Conservation (phyloP, 352 stramenopile genomes). For the Globisporangium spiculum region DNA sequence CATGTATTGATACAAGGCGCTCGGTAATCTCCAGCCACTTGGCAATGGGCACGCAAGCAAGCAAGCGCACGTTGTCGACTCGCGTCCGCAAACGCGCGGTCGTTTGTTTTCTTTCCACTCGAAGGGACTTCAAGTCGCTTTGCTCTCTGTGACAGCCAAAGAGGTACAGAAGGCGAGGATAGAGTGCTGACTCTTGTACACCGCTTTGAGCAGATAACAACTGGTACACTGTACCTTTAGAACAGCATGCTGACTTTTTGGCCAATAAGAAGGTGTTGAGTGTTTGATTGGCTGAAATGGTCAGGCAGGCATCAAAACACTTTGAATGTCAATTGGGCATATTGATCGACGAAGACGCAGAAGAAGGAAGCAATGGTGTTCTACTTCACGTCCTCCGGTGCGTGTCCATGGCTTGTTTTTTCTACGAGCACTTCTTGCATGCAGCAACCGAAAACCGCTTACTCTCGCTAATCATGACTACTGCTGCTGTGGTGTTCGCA, state of each 20-base stretch:
- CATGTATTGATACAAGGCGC: background rate
- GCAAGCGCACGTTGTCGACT: background rate
- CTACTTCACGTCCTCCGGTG: constrained; percentile 84
- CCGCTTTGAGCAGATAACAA: background rate
- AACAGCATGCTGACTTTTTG: too few relatives aligned
- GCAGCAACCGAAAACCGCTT: background rate
- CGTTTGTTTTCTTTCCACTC: background rate
- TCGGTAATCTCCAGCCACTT: background rate
- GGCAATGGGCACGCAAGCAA: background rate
- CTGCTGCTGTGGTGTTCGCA: constrained; percentile 14
- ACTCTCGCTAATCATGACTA: background rate
- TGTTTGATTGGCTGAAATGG: background rate
- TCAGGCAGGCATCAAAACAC: background rate
- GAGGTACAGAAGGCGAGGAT: background rate
- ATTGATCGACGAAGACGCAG: background rate
- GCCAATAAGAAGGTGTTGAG: background rate
- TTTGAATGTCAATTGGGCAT: background rate
- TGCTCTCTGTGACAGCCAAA: background rate
- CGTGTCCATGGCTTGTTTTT: constrained; percentile 10
- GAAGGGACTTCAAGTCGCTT: background rate
- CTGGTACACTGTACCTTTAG: background rate
- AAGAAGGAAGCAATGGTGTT: constrained; percentile 50
- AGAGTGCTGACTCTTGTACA: background rate
- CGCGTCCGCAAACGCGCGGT: background rate
- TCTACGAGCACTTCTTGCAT: background rate